Conservation (phyloP, 495 filamentous ascomycete genomes). For the Amphirosellinia nigrospora region DNA sequence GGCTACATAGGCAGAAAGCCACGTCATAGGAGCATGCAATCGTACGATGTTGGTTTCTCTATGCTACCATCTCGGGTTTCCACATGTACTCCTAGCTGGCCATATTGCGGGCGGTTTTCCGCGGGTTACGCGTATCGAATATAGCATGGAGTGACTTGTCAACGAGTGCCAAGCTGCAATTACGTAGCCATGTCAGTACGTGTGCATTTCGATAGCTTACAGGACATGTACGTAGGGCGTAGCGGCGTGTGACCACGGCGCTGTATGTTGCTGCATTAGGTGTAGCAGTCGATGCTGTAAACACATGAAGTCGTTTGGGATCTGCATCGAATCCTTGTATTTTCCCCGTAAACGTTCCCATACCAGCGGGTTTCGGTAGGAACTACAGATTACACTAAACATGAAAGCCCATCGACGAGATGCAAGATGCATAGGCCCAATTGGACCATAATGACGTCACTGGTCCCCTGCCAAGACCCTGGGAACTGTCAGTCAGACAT, state of each 20-base stretch:
- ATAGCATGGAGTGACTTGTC: neutral
- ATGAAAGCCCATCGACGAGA: constrained; percentile 9
- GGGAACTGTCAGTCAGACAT: constrained; percentile 11
- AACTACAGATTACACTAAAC: constrained; percentile 17
- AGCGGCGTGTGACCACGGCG: constrained; percentile 8
- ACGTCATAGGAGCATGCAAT: constrained; percentile 13
- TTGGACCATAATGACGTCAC: constrained; percentile 28
- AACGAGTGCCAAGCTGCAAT: neutral
- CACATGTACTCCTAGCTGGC: constrained; percentile 2
- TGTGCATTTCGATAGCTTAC: neutral
- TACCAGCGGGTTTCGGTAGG: constrained; percentile 19
- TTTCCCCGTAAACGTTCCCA: constrained; percentile 18
- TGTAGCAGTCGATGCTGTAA: constrained; percentile 5
- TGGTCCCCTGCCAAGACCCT: constrained; percentile 42
- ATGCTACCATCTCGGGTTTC: constrained; percentile 16
- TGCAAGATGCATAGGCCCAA: constrained; percentile 11
- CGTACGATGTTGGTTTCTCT: constrained; percentile 15
- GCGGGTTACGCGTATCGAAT: constrained; percentile 1
- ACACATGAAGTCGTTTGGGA: constrained; percentile 20
- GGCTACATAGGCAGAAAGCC: neutral
- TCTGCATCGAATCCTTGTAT: constrained; percentile 18
- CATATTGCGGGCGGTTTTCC: neutral
- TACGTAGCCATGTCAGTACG: neutral
- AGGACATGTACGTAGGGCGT: constrained; percentile 2
- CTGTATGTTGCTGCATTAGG: neutral